Conservation (phyloP, 2,329 filamentous ascomycete genomes). For the Talaromyces islandicus region DNA sequence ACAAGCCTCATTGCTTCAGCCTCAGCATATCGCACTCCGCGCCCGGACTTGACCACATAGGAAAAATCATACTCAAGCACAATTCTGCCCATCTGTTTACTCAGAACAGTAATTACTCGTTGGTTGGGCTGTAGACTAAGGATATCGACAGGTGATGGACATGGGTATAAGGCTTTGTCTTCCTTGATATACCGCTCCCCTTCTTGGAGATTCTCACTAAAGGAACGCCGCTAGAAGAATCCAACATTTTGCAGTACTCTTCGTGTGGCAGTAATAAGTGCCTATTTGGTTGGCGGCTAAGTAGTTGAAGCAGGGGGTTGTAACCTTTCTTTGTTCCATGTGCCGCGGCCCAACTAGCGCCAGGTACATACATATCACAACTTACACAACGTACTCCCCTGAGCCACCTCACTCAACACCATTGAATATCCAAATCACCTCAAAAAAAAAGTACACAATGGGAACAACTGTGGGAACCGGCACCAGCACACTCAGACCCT, state of each 20-base stretch:
- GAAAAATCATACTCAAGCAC: constrained; percentile 16
- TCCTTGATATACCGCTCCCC: constrained; percentile 2
- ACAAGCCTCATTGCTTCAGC: constrained; percentile 19
- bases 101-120: constrained; percentile 13
- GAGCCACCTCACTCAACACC: not conserved
- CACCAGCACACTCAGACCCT: constrained; percentile 28
- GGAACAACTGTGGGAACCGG: not conserved
- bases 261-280: too few species aligned
- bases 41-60: constrained; percentile 14
- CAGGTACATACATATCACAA: too few species aligned
- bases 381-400: not conserved
- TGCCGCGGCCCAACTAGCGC: not conserved
- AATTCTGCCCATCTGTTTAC: constrained; percentile 14
- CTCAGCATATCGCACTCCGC: constrained; percentile 8
- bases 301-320: too few species aligned
- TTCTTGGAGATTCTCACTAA: not conserved
- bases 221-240: not conserved
- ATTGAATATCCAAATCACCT: not conserved
- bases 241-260: not conserved
- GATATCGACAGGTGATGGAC: not conserved
- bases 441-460: not conserved
- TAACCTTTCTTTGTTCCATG: too few species aligned
- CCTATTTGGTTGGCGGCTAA: too few species aligned
- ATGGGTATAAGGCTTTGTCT: not conserved
- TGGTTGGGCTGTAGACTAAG: constrained; percentile 5